Percentiles rank a stretch among this genome's conserved stretches.
phyloP scores from a whole-genome alignment of 2,329 filamentous ascomycete genomes.

The Diplocarpon mali region DNA sequence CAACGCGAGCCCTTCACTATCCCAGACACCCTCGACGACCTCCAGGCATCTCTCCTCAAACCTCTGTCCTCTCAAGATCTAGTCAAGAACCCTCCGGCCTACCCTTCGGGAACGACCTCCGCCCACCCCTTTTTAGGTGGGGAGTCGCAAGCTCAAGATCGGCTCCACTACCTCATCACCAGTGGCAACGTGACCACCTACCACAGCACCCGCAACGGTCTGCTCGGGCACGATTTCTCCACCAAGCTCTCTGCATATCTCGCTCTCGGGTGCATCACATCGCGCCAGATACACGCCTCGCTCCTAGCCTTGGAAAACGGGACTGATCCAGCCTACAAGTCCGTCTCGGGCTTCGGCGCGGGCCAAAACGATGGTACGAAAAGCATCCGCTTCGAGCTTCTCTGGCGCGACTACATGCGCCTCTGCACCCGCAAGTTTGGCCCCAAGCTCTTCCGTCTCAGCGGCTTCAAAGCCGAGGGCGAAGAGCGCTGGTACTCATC shows the following conservation, averaged over 20 bases:
- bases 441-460: slow-evolving; percentile 48
- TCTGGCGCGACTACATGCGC: slow-evolving; percentile 76
- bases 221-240: slow-evolving; percentile 59
- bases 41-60: slow-evolving; percentile 43
- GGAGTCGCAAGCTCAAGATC: slow-evolving; percentile 45
- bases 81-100: slow-evolving; percentile 39
- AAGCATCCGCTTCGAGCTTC: slow-evolving; percentile 58
- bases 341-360: slow-evolving; percentile 41
- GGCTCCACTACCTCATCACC: slow-evolving; percentile 49
- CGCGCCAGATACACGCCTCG: slow-evolving; percentile 59
- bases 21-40: slow-evolving; percentile 40
- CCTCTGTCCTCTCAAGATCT: slow-evolving; percentile 42
- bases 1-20: slow-evolving; percentile 54
- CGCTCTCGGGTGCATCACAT: slow-evolving; percentile 60
- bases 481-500: slow-evolving; percentile 27
- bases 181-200: slow-evolving; percentile 52
- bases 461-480: slow-evolving; percentile 46
- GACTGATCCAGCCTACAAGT: slow-evolving; percentile 20
- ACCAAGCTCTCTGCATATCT: slow-evolving; percentile 69
- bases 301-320: slow-evolving; percentile 61
- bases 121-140: slow-evolving; percentile 61
- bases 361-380: slow-evolving; percentile 65
- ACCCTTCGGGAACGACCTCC: slow-evolving; percentile 42
- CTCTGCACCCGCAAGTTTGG: slow-evolving; percentile 63
- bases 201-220: slow-evolving; percentile 59